Percentiles rank a stretch among this genome's conserved stretches.
Evolutionary conservation across 1,284 basidiomycete genomes (phyloP).

Genomic region (Fistulina hepatica): DNA sequence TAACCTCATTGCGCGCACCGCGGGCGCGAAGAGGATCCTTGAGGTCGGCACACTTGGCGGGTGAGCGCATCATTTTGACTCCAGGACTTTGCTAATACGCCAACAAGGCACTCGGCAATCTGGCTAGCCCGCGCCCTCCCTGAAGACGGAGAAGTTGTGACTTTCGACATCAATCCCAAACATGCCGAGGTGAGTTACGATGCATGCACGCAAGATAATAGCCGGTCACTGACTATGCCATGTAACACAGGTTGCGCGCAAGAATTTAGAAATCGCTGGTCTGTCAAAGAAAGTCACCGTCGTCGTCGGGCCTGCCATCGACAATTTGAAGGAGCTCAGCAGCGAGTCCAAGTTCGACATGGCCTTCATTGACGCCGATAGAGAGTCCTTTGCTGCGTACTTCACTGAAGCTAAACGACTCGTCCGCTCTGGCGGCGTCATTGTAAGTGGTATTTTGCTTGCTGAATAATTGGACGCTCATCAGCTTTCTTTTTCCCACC

Average conservation of each 20-base stretch:
- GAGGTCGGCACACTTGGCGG: slow-evolving; percentile 57
- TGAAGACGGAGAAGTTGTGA: slow-evolving; percentile 9
- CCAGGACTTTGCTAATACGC: too few species aligned
- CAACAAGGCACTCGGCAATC: slow-evolving; percentile 26
- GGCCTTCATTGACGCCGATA: slow-evolving; percentile 55
- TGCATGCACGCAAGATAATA: background rate
- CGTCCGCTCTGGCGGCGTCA: slow-evolving; percentile 39
- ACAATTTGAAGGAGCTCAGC: slow-evolving; percentile 33
- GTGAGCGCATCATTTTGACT: too few species aligned
- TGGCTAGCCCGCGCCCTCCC: slow-evolving; percentile 9
- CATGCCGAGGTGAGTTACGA: slow-evolving; percentile 4
- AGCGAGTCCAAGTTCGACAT: slow-evolving; percentile 42
- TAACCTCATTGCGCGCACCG: slow-evolving; percentile 35
- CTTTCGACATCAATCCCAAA: slow-evolving; percentile 10
- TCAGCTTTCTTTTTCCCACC: background rate
- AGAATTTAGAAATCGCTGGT: slow-evolving; percentile 40
- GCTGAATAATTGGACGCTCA: background rate
- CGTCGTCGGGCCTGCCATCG: slow-evolving; percentile 38
- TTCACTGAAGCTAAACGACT: slow-evolving; percentile 46
- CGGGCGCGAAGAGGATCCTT: slow-evolving; percentile 40
- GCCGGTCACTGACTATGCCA: background rate
- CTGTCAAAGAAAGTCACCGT: slow-evolving; percentile 35
- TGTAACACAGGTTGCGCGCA: slow-evolving; percentile 34
- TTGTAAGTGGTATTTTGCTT: slow-evolving; percentile 28
- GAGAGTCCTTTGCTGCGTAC: slow-evolving; percentile 36